These are phyloP conservation scores for Amphirosellinia nigrospora DNA, from an alignment of 495 filamentous ascomycete genomes.

Conservation along the genomic window DNA sequence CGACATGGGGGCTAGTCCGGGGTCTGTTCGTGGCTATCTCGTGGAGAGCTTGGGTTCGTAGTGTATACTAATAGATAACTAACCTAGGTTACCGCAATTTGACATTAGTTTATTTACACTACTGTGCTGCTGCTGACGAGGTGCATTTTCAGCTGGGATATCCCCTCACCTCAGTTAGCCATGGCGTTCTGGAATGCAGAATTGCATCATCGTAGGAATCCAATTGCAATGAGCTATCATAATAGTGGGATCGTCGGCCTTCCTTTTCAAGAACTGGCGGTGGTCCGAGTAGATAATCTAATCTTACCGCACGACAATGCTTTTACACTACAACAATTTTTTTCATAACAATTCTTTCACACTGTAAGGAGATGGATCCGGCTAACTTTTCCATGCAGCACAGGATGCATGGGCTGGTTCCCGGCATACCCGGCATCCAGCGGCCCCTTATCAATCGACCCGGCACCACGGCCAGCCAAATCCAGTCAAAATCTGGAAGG, in stretches of 20 bases:
- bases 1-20: slow-evolving; percentile 16
- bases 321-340: not conserved
- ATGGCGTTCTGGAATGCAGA: slow-evolving; percentile 1
- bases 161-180: not conserved
- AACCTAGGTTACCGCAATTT: not conserved
- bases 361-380: slow-evolving; percentile 4
- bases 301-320: not conserved
- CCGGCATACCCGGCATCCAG: not conserved
- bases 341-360: not conserved
- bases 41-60: not conserved
- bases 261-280: slow-evolving; percentile 11
- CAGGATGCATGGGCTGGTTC: not conserved
- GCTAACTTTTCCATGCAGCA: not conserved
- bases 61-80: not conserved
- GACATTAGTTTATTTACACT: not conserved
- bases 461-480: not conserved
- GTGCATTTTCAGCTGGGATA: not conserved
- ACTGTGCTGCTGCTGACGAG: not conserved
- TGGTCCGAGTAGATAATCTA: not conserved
- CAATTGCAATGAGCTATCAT: slow-evolving; percentile 24
- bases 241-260: slow-evolving; percentile 16
- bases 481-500: not conserved
- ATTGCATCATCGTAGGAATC: slow-evolving; percentile 24
- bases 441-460: not conserved
- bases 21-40: not conserved